Evolutionary conservation across 2,329 filamentous ascomycete species (phyloP).

Genomic region (Phialophora macrospora): DNA sequence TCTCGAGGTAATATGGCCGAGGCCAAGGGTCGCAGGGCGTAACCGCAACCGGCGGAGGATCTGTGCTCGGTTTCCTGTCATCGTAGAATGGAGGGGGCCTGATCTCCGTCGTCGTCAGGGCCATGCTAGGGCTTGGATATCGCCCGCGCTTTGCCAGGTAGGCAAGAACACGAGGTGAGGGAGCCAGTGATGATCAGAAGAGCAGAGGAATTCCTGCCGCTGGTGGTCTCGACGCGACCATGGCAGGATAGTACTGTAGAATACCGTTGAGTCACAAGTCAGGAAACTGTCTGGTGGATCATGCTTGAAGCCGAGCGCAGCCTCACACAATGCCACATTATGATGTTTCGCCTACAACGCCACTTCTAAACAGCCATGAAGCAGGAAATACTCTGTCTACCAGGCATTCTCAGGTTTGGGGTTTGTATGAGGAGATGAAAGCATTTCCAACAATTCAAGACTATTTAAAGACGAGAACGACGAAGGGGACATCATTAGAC

Average conservation of each 20-base stretch:
- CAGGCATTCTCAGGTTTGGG: not conserved
- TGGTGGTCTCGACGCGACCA: not conserved
- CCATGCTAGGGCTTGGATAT: conserved; percentile 46
- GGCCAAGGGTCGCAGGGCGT: conserved; percentile 58
- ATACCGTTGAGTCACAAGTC: not conserved
- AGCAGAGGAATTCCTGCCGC: not conserved
- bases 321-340: not conserved
- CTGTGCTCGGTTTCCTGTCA: conserved; percentile 32
- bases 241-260: not conserved
- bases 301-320: not conserved
- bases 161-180: conserved; percentile 48
- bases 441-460: not conserved
- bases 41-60: conserved; percentile 35
- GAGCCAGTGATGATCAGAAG: conserved; percentile 32
- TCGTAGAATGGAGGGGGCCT: conserved; percentile 23
- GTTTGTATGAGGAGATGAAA: not conserved
- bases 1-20: conserved; percentile 79
- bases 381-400: not conserved
- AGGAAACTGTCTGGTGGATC: conserved; percentile 5
- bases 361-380: not conserved
- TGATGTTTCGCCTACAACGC: not conserved
- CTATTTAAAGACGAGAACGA: not conserved
- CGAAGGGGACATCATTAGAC: not conserved
- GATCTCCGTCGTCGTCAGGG: conserved; percentile 41
- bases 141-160: conserved; percentile 48